Base-by-base conservation (phyloP, 495 filamentous ascomycete species). In the Xylaria nigripes region DNA sequence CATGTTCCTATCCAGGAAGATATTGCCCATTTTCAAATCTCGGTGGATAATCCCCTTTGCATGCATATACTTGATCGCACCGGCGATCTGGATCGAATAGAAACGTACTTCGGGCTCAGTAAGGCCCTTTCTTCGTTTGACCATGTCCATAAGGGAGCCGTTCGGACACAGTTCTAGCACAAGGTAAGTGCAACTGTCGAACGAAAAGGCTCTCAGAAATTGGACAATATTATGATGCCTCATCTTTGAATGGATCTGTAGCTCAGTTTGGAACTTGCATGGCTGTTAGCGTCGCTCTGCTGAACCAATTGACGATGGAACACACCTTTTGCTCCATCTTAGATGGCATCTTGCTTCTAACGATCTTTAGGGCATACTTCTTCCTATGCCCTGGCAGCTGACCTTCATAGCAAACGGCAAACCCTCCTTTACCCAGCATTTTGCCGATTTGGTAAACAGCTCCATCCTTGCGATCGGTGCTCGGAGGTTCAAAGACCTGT, bases 201-300 rank as follows among this genome's bases (percentile, higher is more conserved):
- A 97, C 21, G 90, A 85, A 67, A 99, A 99, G 10, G 94, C 92
- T 56, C 94, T 85, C 61, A 95, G 81, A 62, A 97, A 97, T 55
- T 89, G 85, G 48, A 97, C 93, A 52, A 99, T 92, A 63, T 95
- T 91, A 10, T 85, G 83, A 60, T 99, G 92, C 32, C 82, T 81
- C 85, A 99, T 90, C 66, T 96, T 97, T 16, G 91, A 95, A 67
- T 99, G 94, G 43, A 99, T 95, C 68, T 96, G 90, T 1, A 99
- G 79, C 65, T 99, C 94, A 3, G 90, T 95, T 70, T 93, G 89
- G 70, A 99, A 99, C 90, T 96, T 51, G 21, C 51, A 46, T 42
- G 36, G 13, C 22, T 50, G 65, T 82, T 58, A 81, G 70, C 29
- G 51, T 46, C 27, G n/a, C 55, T 10, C 34, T 7, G 32, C n/a